A percentile compares a stretch with the other conserved stretches of the same genome.
These are phyloP conservation scores for Coemansia sp. DNA, from an alignment of 192 early-diverging fungal species.

Conservation along the genomic window DNA sequence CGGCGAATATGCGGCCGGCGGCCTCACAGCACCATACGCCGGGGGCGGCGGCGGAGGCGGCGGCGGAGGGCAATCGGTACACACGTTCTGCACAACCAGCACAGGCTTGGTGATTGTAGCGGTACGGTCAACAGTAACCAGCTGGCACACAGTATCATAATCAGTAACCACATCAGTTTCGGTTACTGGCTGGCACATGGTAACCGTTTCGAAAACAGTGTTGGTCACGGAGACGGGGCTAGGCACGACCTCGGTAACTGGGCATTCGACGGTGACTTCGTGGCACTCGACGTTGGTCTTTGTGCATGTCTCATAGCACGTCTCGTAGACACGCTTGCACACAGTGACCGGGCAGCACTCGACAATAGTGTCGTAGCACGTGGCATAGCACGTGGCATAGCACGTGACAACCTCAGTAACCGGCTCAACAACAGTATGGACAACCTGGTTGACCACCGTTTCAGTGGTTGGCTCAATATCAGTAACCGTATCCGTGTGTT, in stretches of 20 bases:
- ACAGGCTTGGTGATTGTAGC: constrained; percentile 50
- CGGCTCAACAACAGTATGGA: constrained; percentile 3
- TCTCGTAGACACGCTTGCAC: constrained; percentile 34
- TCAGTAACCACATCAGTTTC: constrained; percentile 39
- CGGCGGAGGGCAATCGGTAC: constrained; percentile 29
- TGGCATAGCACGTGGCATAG: constrained; percentile 27
- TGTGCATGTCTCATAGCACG: constrained; percentile 41
- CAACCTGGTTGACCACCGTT: not conserved
- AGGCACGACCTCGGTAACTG: constrained; percentile 31
- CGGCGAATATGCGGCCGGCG: not conserved
- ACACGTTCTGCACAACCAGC: constrained; percentile 50
- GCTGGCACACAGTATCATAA: constrained; percentile 51
- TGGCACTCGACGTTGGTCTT: constrained; percentile 42
- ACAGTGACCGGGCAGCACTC: constrained; percentile 50
- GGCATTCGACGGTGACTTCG: constrained; percentile 37
- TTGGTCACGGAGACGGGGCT: constrained; percentile 28
- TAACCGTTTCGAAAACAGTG: constrained; percentile 33
- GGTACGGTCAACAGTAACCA: constrained; percentile 45
- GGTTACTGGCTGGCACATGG: constrained; percentile 52
- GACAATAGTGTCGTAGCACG: constrained; percentile 42
- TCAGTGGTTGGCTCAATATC: constrained; percentile 6
- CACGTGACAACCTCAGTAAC: constrained; percentile 5
- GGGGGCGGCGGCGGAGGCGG: constrained; percentile 20
- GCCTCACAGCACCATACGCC: not conserved
- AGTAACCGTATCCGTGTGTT: constrained; percentile 17